Evolutionary conservation across 176 grass and related monocot genomes (phyloP).

Genomic region (Avena atlantica): DNA sequence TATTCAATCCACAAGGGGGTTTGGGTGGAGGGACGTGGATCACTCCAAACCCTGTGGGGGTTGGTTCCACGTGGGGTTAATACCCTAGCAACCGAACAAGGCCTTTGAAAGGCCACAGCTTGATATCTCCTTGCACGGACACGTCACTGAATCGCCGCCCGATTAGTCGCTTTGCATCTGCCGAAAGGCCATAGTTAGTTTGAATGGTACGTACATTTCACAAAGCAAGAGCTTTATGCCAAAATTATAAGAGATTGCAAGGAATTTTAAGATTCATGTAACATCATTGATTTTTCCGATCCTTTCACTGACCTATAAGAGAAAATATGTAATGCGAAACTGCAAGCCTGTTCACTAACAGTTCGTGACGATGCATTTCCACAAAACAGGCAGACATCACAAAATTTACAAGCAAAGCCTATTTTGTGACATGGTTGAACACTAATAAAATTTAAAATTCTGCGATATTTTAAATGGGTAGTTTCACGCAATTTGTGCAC

Average conservation of each 20-base stretch:
- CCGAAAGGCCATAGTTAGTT: not conserved
- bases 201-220: not conserved
- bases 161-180: not conserved
- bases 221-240: not conserved
- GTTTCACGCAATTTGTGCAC: not conserved
- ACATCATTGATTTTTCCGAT: too few species aligned
- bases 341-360: not conserved
- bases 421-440: not conserved
- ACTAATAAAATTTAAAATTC: not conserved
- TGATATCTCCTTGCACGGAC: not conserved
- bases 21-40: too few species aligned
- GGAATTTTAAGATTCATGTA: too few species aligned
- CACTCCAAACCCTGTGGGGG: too few species aligned
- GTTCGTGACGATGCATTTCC: not conserved
- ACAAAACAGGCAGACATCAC: not conserved
- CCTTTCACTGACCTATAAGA: too few species aligned
- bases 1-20: too few species aligned
- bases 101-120: not conserved
- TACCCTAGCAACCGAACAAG: too few species aligned
- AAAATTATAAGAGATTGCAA: too few species aligned
- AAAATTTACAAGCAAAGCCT: not conserved
- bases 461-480: not conserved
- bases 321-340: too few species aligned
- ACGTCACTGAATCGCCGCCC: not conserved
- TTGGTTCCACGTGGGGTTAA: too few species aligned